Percentiles rank a stretch among this genome's conserved stretches.
Evolutionary conservation across 495 filamentous ascomycete genomes (phyloP).

Genomic region (Xylaria venustula): DNA sequence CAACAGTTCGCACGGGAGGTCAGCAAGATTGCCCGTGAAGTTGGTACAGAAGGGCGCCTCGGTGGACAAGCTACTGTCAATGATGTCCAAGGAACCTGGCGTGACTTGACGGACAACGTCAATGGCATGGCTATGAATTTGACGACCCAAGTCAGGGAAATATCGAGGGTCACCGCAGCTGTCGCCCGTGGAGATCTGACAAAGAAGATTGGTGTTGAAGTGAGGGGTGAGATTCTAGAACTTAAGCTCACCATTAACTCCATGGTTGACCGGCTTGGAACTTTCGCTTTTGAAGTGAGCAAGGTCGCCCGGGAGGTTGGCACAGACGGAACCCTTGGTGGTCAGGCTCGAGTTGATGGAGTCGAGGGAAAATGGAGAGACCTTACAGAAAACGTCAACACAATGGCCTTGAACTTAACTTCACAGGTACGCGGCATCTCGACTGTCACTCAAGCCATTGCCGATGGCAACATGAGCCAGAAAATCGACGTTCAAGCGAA

Average conservation of each 20-base stretch:
- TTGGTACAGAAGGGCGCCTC: constrained; percentile 93
- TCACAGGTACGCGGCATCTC: constrained; percentile 89
- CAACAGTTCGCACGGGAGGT: constrained; percentile 97
- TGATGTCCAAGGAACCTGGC: constrained; percentile 97
- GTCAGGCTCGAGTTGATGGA: constrained; percentile 93
- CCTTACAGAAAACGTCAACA: constrained; percentile 91
- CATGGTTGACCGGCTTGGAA: constrained; percentile 97
- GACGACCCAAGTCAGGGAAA: constrained; percentile 97
- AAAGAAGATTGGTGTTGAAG: constrained; percentile 94
- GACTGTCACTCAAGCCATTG: constrained; percentile 95
- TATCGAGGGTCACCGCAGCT: constrained; percentile 95
- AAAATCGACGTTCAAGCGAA: constrained; percentile 96
- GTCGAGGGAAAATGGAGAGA: constrained; percentile 99
- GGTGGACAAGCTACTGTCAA: constrained; percentile 96
- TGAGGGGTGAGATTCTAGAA: constrained; percentile 91
- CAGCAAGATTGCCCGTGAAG: constrained; percentile 94
- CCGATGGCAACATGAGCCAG: constrained; percentile 86
- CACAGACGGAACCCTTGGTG: constrained; percentile 92
- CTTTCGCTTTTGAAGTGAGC: constrained; percentile 97
- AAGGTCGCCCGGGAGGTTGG: constrained; percentile 98
- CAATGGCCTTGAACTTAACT: constrained; percentile 95
- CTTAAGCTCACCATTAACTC: constrained; percentile 98
- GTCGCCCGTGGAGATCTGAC: constrained; percentile 93
- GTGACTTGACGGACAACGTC: constrained; percentile 94
- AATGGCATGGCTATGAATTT: constrained; percentile 99